Percentiles rank a stretch among this genome's conserved stretches.
These are phyloP conservation scores for Terfezia claveryi DNA, from an alignment of 495 filamentous ascomycete species.

Conservation along the genomic window DNA sequence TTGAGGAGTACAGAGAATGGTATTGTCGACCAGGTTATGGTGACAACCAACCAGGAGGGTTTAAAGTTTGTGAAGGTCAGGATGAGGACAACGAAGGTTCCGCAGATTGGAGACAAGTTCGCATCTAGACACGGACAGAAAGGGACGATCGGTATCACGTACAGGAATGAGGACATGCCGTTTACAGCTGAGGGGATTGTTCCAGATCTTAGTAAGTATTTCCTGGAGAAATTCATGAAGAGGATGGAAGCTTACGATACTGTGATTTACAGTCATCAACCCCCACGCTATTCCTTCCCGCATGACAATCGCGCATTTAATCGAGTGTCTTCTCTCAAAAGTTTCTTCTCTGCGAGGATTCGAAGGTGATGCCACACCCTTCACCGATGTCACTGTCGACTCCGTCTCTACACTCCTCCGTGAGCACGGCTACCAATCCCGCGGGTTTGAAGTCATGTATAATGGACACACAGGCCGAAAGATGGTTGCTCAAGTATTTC, in stretches of 20 bases:
- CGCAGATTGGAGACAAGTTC: constrained; percentile 98
- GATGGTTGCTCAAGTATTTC: constrained; percentile 79
- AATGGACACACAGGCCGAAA: constrained; percentile 92
- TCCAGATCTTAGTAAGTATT: constrained; percentile 53
- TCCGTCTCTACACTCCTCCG: constrained; percentile 76
- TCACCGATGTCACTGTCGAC: constrained; percentile 93
- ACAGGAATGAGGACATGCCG: constrained; percentile 94
- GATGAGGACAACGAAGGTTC: constrained; percentile 90
- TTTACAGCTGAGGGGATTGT: constrained; percentile 81
- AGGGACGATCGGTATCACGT: constrained; percentile 96
- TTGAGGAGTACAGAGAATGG: constrained; percentile 87
- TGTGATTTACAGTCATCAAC: constrained; percentile 45
- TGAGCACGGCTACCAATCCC: constrained; percentile 81
- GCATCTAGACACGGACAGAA: constrained; percentile 98
- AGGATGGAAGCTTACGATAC: too few species aligned
- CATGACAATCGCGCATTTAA: constrained; percentile 99
- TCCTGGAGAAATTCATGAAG: too few species aligned
- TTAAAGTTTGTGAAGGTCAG: constrained; percentile 88
- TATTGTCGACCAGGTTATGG: constrained; percentile 78
- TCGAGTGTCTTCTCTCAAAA: constrained; percentile 93
- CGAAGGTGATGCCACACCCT: constrained; percentile 93
- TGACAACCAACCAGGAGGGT: constrained; percentile 81
- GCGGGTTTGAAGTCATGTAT: constrained; percentile 97
- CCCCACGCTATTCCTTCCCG: constrained; percentile 98
- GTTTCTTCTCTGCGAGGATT: constrained; percentile 73